phyloP scores from a whole-genome alignment of 371 early-diverging fungal genomes.

The Smittium culicis region DNA sequence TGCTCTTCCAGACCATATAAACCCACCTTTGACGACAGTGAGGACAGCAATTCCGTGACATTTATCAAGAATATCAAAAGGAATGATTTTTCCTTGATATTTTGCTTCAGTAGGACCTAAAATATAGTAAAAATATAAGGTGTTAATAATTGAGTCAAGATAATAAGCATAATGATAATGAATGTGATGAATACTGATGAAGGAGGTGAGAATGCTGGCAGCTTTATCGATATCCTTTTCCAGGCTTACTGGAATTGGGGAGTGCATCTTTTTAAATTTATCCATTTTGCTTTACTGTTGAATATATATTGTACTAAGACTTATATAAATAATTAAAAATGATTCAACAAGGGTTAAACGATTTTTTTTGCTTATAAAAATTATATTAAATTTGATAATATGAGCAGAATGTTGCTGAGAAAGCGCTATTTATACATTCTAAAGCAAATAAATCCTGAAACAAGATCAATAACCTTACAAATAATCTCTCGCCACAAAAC shows the following conservation, averaged over 20 bases:
- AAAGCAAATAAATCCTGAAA: no score
- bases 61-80: slow-evolving; percentile 45
- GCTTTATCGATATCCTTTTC: slow-evolving; percentile 52
- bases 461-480: no score
- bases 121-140: neutral
- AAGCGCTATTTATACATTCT: no score
- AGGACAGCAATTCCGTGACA: slow-evolving; percentile 86
- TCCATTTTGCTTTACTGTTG: no score
- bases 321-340: no score
- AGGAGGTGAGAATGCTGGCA: slow-evolving; percentile 51
- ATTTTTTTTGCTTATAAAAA: no score
- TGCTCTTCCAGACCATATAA: slow-evolving; percentile 74
- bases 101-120: slow-evolving; percentile 31
- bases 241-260: slow-evolving; percentile 21
- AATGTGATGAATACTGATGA: slow-evolving; percentile 16
- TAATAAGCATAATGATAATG: neutral
- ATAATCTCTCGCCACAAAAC: no score
- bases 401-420: no score
- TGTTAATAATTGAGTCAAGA: no score
- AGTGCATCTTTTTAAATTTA: slow-evolving; percentile 62
- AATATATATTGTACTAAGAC: no score
- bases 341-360: no score
- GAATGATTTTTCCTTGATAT: slow-evolving; percentile 53
- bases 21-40: slow-evolving; percentile 83
- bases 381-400: no score